Base-by-base conservation (phyloP, 306 rosid genomes). In the Potentilla sterilis region DNA sequence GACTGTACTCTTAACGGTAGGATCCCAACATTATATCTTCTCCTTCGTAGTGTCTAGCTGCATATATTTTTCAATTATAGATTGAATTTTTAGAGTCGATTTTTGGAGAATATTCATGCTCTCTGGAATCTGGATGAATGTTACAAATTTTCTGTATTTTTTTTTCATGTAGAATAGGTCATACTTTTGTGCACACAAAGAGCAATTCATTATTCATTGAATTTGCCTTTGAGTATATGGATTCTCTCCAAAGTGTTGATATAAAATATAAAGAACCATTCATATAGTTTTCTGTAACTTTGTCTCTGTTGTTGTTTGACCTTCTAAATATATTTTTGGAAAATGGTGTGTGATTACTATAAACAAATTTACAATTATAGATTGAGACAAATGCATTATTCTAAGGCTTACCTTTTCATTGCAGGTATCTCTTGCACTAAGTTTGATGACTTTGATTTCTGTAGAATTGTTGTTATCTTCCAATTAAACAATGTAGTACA, bases 381-480 rank as follows among this genome's bases (percentile, higher is more conserved):
- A 75, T 57, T 72, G 55, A 80, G 84, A 69, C 81, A 80, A 77
- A 76, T 76, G 81, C 79, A 68, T 83, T 76, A 73, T 63, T 76
- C 79, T 63, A 61, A 83, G 42, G 46, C 6, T 67, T 21, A 37
- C 69, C 79, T 79, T 85, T 81, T 82, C 57, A 19, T 68, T 41
- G 64, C 69, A 72, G 65, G 70, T 65, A 76, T 55, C 70, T 73
- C 37, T 75, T 54, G 77, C 87, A 84, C 92, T 81, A 81, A 79
- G 81, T 91, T 72, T 80, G 58, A 91, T 64, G 87, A 63, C 82
- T 48, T 87, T 34, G 89, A 79, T 77, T 77, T 90, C 32, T 63
- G 87, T 68, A 84, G 79, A 81, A 81, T 52, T 72, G 84, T 87
- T 80, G 86, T 85, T 84, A 4, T 76, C 62, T 83, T 79, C 71